These are phyloP conservation scores for Diaporthe vexans DNA, from an alignment of 2,329 filamentous ascomycete genomes.

Conservation along the genomic window DNA sequence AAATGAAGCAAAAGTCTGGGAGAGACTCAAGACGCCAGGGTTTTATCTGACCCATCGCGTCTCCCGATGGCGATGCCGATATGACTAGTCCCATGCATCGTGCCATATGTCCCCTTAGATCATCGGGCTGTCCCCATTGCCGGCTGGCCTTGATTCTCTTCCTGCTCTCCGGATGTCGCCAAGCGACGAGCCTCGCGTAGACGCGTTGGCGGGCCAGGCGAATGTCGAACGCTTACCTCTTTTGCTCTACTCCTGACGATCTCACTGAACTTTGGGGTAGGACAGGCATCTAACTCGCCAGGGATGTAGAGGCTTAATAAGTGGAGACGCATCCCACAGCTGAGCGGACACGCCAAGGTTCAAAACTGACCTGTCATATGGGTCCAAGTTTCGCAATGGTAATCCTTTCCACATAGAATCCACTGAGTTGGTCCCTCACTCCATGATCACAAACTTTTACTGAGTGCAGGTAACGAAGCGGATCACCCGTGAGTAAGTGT, in stretches of 20 bases:
- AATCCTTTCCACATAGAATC: constrained; percentile 3
- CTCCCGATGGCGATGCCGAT: constrained; percentile 26
- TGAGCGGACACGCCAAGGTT: neutral
- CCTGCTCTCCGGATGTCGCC: neutral
- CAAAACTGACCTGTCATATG: neutral
- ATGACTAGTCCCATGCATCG: neutral
- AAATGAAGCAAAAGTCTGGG: constrained; percentile 1
- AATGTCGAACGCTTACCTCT: constrained; percentile 16
- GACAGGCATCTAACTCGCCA: neutral
- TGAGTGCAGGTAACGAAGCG: neutral
- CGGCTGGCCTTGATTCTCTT: neutral
- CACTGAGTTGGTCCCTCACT: neutral
- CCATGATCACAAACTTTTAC: neutral
- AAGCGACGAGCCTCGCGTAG: constrained; percentile 1
- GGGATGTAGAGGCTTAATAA: constrained; percentile 7
- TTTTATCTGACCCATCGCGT: constrained; percentile 12
- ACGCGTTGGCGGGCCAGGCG: neutral
- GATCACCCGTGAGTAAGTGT: neutral
- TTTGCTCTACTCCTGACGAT: constrained; percentile 22
- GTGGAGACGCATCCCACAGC: neutral
- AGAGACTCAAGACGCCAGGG: neutral
- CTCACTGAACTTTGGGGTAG: constrained; percentile 23
- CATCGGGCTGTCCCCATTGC: neutral
- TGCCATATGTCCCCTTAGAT: neutral
- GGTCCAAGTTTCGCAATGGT: neutral